These are phyloP conservation scores for Scedosporium dehoogii DNA, from an alignment of 2,329 filamentous ascomycete genomes.

Conservation along the genomic window DNA sequence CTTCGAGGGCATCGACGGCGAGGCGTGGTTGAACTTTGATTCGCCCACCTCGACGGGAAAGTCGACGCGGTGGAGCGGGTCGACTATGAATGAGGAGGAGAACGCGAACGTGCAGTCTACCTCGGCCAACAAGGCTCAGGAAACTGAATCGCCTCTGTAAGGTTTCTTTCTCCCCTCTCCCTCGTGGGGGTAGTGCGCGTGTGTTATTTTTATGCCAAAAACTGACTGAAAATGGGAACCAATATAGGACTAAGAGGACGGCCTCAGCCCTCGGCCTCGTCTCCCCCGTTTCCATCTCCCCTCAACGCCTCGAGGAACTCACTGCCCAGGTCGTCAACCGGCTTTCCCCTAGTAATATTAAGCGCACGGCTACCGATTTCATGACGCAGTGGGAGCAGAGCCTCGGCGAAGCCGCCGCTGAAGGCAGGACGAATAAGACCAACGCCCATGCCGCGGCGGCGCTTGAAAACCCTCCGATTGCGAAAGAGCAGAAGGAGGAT, in stretches of 20 bases:
- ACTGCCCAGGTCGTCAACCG: conserved; percentile 64
- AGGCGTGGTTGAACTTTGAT: conserved; percentile 59
- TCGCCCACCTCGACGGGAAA: conserved; percentile 39
- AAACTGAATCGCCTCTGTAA: conserved; percentile 39
- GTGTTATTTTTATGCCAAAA: too few relatives aligned
- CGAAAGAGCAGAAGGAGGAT: neutral
- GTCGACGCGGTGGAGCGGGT: conserved; percentile 55
- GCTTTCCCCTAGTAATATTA: conserved; percentile 65
- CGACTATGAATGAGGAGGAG: conserved; percentile 35
- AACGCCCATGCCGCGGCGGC: neutral
- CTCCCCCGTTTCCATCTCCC: conserved; percentile 17
- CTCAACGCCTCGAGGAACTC: conserved; percentile 41
- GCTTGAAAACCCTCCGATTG: neutral
- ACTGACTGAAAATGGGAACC: conserved; percentile 6
- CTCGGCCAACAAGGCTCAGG: conserved; percentile 37
- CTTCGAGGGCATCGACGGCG: conserved; percentile 47
- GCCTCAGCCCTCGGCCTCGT: conserved; percentile 16
- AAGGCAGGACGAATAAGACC: neutral
- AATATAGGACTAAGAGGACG: conserved; percentile 22
- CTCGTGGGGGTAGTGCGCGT: neutral
- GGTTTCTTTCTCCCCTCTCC: conserved; percentile 12
- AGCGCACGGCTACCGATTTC: conserved; percentile 71
- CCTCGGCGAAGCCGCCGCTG: conserved; percentile 37
- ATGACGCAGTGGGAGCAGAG: conserved; percentile 90
- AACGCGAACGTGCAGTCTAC: conserved; percentile 33